Percentiles rank a stretch among this genome's conserved stretches.
Evolutionary conservation across 331 rosid species (phyloP).

Genomic region (Erythrophleum ivorense): DNA sequence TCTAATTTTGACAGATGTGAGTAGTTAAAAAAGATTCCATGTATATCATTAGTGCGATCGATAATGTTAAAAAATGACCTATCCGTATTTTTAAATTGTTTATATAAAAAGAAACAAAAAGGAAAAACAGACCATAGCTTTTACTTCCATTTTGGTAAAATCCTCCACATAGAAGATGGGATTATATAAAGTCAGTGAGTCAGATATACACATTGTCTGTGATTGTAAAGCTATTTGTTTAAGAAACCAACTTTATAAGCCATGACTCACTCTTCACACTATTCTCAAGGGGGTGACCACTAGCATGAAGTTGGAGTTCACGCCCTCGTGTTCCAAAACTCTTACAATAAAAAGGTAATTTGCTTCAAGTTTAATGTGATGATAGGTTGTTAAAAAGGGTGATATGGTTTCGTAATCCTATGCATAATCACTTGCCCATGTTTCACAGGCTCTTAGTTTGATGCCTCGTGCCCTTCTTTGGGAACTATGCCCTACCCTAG

Average conservation of each 20-base stretch:
- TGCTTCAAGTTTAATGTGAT: neutral
- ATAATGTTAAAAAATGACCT: too few relatives aligned
- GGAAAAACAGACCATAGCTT: neutral
- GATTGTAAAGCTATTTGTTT: neutral
- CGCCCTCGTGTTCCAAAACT: slow-evolving; percentile 54
- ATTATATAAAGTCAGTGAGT: neutral
- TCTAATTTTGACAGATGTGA: too few relatives aligned
- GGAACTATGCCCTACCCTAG: slow-evolving; percentile 1
- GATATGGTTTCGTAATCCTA: slow-evolving; percentile 34
- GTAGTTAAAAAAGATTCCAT: too few relatives aligned
- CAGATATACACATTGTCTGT: slow-evolving; percentile 6
- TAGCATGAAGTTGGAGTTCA: slow-evolving; percentile 45
- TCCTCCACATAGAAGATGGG: neutral
- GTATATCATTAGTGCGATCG: too few relatives aligned
- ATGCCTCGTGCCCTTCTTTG: slow-evolving; percentile 29
- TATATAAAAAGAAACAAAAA: too few relatives aligned
- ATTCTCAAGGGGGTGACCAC: slow-evolving; percentile 47
- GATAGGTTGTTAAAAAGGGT: slow-evolving; percentile 1
- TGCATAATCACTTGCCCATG: slow-evolving; percentile 41
- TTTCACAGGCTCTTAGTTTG: slow-evolving; percentile 42
- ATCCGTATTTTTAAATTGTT: too few relatives aligned
- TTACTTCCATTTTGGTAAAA: slow-evolving; percentile 1
- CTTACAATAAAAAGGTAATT: slow-evolving; percentile 9
- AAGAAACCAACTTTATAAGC: slow-evolving; percentile 19
- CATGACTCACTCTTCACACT: slow-evolving; percentile 22